A percentile compares a stretch with the other conserved stretches of the same genome.
These are phyloP conservation scores for Xerocomellus dryophilus DNA, from an alignment of 768 basidiomycete species.

Conservation along the genomic window DNA sequence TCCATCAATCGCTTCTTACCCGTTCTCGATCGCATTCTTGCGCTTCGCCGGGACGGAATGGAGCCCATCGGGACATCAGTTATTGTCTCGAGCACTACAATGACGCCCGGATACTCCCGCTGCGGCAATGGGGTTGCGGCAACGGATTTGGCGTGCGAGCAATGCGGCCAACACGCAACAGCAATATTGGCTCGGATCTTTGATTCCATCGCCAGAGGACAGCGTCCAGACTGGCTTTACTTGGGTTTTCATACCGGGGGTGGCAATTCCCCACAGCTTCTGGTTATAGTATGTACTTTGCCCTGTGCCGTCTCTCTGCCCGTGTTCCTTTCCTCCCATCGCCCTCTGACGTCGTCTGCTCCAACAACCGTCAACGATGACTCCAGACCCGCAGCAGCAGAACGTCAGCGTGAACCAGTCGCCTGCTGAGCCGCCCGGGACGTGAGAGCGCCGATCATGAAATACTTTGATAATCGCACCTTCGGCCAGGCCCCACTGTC, in stretches of 20 bases:
- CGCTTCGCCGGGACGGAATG: neutral
- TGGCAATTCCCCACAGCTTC: constrained; percentile 2
- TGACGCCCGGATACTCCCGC: constrained; percentile 8
- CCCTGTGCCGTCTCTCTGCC: too few species aligned
- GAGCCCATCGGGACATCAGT: neutral
- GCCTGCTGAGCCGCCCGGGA: neutral
- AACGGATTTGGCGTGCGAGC: neutral
- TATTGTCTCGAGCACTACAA: neutral
- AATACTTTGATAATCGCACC: neutral
- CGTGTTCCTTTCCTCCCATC: neutral
- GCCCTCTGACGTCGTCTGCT: neutral
- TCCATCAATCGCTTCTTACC: neutral
- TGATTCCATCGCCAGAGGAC: neutral
- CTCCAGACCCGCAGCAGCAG: neutral
- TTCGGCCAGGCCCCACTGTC: neutral
- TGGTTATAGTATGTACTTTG: neutral
- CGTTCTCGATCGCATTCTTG: neutral
- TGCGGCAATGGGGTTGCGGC: neutral
- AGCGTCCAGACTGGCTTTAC: neutral
- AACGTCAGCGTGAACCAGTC: neutral
- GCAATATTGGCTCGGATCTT: constrained; percentile 14
- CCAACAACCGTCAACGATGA: neutral
- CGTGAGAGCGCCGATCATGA: neutral
- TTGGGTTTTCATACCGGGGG: neutral
- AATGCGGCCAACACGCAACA: constrained; percentile 3